Evolutionary conservation across 768 basidiomycete species (phyloP).

Genomic region (Cystobasidium ongulense): DNA sequence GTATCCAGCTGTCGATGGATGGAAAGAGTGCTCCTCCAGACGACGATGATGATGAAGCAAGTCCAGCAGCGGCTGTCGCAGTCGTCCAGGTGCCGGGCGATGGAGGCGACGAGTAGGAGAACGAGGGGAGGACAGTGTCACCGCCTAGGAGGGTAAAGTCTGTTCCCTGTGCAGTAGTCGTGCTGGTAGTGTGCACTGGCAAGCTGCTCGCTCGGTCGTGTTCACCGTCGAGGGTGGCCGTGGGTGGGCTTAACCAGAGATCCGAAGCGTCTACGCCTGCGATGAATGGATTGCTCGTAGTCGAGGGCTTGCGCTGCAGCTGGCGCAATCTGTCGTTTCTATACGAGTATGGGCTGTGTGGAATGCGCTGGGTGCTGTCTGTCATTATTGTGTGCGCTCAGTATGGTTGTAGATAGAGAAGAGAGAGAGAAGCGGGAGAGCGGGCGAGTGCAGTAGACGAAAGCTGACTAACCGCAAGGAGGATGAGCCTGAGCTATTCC

Average conservation of each 20-base stretch:
- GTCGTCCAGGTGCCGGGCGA: no score
- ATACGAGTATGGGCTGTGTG: not conserved
- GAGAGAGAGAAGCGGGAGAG: not conserved
- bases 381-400: not conserved
- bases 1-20: not conserved
- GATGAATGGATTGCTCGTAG: slow-evolving; percentile 8
- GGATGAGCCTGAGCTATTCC: not conserved
- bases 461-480: not conserved
- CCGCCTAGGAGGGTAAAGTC: not conserved
- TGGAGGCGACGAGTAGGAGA: not conserved
- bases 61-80: not conserved
- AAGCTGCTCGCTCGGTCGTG: not conserved
- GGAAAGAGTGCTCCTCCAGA: not conserved
- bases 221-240: not conserved
- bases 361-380: not conserved
- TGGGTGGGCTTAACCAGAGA: slow-evolving; percentile 10
- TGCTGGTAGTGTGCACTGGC: not conserved
- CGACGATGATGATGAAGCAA: not conserved
- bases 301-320: not conserved
- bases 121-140: not conserved
- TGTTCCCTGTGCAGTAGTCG: not conserved
- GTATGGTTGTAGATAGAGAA: not conserved
- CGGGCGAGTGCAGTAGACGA: not conserved
- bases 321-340: not conserved
- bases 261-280: slow-evolving; percentile 16